These are phyloP conservation scores for Penicillium sp. DNA, from an alignment of 2,329 filamentous ascomycete species.

Conservation along the genomic window DNA sequence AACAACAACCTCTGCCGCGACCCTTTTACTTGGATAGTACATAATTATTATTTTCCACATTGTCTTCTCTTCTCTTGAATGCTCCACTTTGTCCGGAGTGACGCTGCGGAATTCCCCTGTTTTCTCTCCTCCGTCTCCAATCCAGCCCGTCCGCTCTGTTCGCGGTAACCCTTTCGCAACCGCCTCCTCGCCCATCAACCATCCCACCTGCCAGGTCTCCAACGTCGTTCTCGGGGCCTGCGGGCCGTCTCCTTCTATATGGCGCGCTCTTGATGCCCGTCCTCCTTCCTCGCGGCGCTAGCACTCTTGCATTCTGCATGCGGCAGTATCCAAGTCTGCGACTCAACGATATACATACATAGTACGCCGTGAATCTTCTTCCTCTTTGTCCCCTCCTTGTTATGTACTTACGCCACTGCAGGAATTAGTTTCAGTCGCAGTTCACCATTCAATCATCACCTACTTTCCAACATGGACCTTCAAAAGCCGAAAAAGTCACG, in stretches of 20 bases:
- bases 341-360: constrained; percentile 1
- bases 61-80: background rate
- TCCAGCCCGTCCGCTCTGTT: constrained; percentile 3
- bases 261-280: constrained; percentile 10
- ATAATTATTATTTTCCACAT: background rate
- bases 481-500: constrained; percentile 39
- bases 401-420: background rate
- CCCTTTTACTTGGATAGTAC: background rate
- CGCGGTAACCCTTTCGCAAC: background rate
- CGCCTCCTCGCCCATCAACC: background rate
- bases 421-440: background rate
- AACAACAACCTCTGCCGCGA: background rate
- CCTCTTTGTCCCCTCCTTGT: background rate
- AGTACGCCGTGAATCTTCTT: background rate
- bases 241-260: constrained; percentile 13
- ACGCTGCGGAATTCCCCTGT: constrained; percentile 3
- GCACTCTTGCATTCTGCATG: constrained; percentile 12
- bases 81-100: constrained; percentile 1
- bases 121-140: background rate
- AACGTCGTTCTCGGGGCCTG: constrained; percentile 6
- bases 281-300: constrained; percentile 6
- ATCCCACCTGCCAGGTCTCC: background rate
- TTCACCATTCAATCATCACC: background rate
- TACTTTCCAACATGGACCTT: constrained; percentile 34
- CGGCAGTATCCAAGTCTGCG: background rate